phyloP scores from a whole-genome alignment of 2,329 filamentous ascomycete species.

The Talaromyces sp. region DNA sequence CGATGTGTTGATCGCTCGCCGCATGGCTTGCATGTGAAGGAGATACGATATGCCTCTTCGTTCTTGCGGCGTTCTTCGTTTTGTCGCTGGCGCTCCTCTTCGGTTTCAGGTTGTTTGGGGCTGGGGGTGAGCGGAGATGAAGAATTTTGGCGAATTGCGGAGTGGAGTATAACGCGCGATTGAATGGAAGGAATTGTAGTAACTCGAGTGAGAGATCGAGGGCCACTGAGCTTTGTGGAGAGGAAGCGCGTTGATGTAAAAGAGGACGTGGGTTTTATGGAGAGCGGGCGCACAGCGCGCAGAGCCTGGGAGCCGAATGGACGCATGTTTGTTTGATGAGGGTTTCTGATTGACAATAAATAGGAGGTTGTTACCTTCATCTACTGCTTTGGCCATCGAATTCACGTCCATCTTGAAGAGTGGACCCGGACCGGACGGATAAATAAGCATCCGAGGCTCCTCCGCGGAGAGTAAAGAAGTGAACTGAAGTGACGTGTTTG shows the following conservation, averaged over 20 bases:
- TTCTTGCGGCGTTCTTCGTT: conserved; percentile 42
- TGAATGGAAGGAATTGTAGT: conserved; percentile 2
- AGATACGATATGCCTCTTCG: conserved; percentile 78
- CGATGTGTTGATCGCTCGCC: conserved; percentile 76
- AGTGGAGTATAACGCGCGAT: conserved; percentile 7
- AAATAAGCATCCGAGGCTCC: conserved; percentile 21
- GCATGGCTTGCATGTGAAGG: conserved; percentile 92
- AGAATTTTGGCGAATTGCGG: conserved; percentile 34
- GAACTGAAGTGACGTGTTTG: not conserved
- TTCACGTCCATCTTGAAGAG: not conserved
- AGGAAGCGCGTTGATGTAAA: conserved; percentile 24
- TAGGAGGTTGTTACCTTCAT: too few relatives aligned
- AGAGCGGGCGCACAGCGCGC: conserved; percentile 21
- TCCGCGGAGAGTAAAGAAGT: conserved; percentile 26
- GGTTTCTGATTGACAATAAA: not conserved
- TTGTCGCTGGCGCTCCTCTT: conserved; percentile 36
- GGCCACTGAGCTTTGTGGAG: conserved; percentile 15
- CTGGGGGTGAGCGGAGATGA: conserved; percentile 40
- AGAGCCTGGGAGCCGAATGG: conserved; percentile 24
- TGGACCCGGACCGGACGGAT: conserved; percentile 8
- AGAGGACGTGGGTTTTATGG: conserved; percentile 19
- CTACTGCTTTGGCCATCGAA: too few relatives aligned
- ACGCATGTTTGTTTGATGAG: conserved; percentile 17
- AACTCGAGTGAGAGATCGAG: conserved; percentile 7
- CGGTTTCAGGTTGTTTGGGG: conserved; percentile 26